Base-by-base conservation (phyloP, 495 filamentous ascomycete genomes). In the Penicillium bovifimosum region DNA sequence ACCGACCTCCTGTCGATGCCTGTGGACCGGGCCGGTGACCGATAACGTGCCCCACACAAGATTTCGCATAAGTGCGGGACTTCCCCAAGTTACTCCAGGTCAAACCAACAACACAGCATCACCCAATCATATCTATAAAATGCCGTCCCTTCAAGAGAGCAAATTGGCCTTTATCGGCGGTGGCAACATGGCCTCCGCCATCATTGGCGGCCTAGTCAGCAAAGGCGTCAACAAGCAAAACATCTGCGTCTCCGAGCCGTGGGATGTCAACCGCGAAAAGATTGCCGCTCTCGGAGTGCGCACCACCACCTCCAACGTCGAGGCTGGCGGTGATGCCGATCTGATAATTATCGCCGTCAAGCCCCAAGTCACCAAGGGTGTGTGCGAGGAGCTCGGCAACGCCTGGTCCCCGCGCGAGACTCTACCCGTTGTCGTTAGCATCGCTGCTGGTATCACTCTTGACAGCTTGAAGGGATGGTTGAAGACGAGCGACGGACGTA, bases 321-420 rank as follows among this genome's bases (percentile, higher is more conserved):
- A 91, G 62, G 83, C 90, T 0, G 90, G 88, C n/a, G 90, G 90
- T 75, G 87, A 93, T 26, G 95, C 91, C 82, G 85, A 96, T 63
- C 87, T 96, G 63, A 85, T 84, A 53, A 85, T 85, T 60, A 85
- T 89, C 50, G 85, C 87, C 51, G 81, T 79, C n/a, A 83, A 88
- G 64, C 83, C 79, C 39, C 70, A 89, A 48, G 80, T 95, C 17
- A 84, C 88, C 13, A 91, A 95, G 71, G 84, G 85, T 24, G 92
- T 93, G 5, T 89, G 96, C 50, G 90, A 96, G 78, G 88, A 96
- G 78, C 87, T 86, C 49, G 91, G 88, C 11, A 88, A 90, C 53
- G 88, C 89, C 3, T 77, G 91, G 57, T 83, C 90, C 62, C 63
- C 86, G 42, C 88, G 90, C 35, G 82, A 86, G 66, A 81, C 83